Evolutionary conservation across 352 stramenopile species (phyloP).

Genomic region (Pythium brassicae): DNA sequence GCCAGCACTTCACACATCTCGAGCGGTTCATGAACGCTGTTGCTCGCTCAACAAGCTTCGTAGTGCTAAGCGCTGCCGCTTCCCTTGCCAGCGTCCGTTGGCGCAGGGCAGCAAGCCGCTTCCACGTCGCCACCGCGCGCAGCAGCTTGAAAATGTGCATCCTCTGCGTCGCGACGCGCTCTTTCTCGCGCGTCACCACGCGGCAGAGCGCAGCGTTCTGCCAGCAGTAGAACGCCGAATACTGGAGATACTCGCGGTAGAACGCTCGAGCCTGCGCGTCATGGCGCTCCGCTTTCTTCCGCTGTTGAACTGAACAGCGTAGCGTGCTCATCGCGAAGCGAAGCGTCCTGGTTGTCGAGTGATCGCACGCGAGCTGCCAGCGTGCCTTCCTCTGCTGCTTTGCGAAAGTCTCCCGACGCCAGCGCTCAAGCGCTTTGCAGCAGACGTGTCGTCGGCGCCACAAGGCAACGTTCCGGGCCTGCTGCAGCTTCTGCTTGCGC

Average conservation of each 20-base stretch:
- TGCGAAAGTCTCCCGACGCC: not conserved
- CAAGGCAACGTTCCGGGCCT: not conserved
- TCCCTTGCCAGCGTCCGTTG: not conserved
- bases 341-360: not conserved
- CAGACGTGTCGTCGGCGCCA: not conserved
- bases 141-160: not conserved
- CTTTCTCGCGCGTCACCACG: constrained; percentile 5
- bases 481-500: constrained; percentile 2
- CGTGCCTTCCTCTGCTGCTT: not conserved
- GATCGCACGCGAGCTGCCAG: not conserved
- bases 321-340: not conserved
- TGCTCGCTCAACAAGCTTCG: constrained; percentile 18
- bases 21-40: constrained; percentile 26
- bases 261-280: constrained; percentile 16
- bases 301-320: not conserved
- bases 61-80: not conserved
- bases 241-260: constrained; percentile 24
- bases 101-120: not conserved
- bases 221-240: constrained; percentile 24
- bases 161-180: not conserved
- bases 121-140: constrained; percentile 2
- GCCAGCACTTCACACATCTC: constrained; percentile 24
- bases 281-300: not conserved
- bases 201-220: constrained; percentile 12
- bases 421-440: not conserved